Conservation (phyloP, 2,329 filamentous ascomycete species). For the Diaporthe nobilis region DNA sequence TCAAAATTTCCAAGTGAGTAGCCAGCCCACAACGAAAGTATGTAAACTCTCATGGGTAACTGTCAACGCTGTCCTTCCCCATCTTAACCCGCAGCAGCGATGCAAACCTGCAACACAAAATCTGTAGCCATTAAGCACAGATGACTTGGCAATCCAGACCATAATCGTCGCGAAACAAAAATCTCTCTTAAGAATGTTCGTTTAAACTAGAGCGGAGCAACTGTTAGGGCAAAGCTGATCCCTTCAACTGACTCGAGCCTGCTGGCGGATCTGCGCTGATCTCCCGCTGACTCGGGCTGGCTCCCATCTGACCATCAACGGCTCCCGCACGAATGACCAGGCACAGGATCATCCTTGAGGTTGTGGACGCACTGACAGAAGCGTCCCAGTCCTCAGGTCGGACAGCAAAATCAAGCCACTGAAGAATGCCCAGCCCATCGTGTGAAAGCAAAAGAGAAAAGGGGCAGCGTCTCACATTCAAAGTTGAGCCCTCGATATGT, state of each 20-base stretch:
- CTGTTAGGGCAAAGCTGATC: background rate
- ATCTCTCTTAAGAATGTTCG: background rate
- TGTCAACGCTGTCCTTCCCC: no score
- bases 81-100: background rate
- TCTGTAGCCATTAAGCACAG: background rate
- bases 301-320: background rate
- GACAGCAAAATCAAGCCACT: background rate
- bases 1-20: no score
- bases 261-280: background rate
- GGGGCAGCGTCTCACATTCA: background rate
- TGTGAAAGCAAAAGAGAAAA: background rate
- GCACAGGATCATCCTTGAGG: constrained; percentile 1
- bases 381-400: background rate
- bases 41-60: no score
- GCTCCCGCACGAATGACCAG: background rate
- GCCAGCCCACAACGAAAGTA: no score
- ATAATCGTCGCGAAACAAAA: background rate
- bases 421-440: background rate
- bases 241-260: background rate
- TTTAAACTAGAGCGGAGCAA: background rate
- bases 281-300: background rate
- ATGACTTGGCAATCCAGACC: background rate
- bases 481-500: background rate
- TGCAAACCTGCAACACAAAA: background rate
- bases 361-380: background rate